A percentile compares a stretch with the other conserved stretches of the same genome.
Conservation (phyloP, 2,329 filamentous ascomycete species). For the Diaporthe citri region DNA sequence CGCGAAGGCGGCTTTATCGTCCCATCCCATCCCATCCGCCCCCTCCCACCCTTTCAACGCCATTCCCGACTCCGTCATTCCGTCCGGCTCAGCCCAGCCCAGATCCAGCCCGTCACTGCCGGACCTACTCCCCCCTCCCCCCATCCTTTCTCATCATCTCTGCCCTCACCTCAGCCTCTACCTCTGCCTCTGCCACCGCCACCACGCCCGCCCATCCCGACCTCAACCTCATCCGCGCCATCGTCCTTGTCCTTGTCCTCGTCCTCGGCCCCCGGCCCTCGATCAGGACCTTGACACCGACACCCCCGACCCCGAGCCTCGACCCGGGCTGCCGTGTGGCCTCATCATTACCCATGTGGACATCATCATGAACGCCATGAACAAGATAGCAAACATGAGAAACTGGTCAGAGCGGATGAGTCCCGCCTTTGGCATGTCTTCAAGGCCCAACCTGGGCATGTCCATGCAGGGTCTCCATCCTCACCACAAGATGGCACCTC, state of each 20-base stretch:
- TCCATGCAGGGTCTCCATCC: conserved; percentile 67
- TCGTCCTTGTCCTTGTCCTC: background rate
- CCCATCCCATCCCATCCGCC: conserved; percentile 24
- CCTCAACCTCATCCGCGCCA: conserved; percentile 19
- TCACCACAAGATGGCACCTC: conserved; percentile 68
- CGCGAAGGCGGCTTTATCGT: conserved; percentile 36
- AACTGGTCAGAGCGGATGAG: conserved; percentile 79
- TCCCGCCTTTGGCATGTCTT: conserved; percentile 74
- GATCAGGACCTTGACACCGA: conserved; percentile 4
- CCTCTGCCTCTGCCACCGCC: conserved; percentile 48
- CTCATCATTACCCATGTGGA: conserved; percentile 38
- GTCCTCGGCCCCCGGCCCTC: conserved; percentile 1
- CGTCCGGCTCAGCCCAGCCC: conserved; percentile 36
- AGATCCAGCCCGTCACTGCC: conserved; percentile 33
- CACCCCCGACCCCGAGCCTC: conserved; percentile 11
- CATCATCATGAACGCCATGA: conserved; percentile 64
- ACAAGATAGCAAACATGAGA: conserved; percentile 79
- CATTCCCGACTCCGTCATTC: conserved; percentile 40
- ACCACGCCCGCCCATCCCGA: conserved; percentile 40
- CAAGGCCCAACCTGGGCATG: conserved; percentile 68
- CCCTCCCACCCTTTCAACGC: conserved; percentile 30
- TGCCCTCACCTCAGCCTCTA: conserved; percentile 48
- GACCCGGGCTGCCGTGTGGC: conserved; percentile 38
- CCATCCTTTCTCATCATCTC: conserved; percentile 45
- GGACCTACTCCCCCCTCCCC: conserved; percentile 44